Base-by-base conservation (phyloP, 2,329 filamentous ascomycete genomes). In the Penicillium sp. region DNA sequence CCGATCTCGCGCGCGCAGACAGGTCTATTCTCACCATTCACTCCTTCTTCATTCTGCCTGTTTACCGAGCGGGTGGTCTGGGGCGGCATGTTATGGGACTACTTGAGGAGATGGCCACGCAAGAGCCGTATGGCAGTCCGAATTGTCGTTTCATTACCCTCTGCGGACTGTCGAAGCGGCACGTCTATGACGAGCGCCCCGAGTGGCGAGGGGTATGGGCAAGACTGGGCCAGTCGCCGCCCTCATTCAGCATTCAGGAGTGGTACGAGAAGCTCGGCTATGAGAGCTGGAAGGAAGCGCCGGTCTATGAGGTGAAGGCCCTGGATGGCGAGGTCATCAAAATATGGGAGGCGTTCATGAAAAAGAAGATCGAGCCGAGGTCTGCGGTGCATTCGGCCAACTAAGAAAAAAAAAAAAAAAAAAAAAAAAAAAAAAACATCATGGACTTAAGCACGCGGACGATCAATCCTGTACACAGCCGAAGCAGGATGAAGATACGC, bases 401-500 rank as follows among this genome's bases (percentile, higher is more conserved):
- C n/a, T n/a, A n/a, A n/a, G 1, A n/a, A n/a, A n/a, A n/a, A n/a
- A n/a, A n/a, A n/a, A n/a, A n/a, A n/a, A n/a, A n/a, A n/a, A n/a
- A n/a, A n/a, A n/a, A n/a, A n/a, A n/a, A n/a, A n/a, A n/a, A n/a
- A n/a, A n/a, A 14, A 29, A 29, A 14, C 5, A 29, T 14, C 26
- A 35, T 23, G 21, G 7, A 23, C 11, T 36, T 19, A 39, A 33
- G 16, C 19, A 20, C 25, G 11, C 7, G 55, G 55, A 39, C 32
- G 40, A 44, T 72, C 69, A 33, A 73, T 57, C 2, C 68, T 54
- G 44, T 70, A 72, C 1, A 74, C 38, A 3, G 47, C 39, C 18
- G 67, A 60, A 3, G 69, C 71, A 6, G 65, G 59, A 43, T 73
- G 72, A 19, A 74, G 70, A 50, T 71, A 74, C 1, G 59, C 71